Evolutionary conservation across 1,139 yeast species (phyloP), one percentile per base, ranked within the genome.

Genomic region (Saccharomyces pastorianus): DNA sequence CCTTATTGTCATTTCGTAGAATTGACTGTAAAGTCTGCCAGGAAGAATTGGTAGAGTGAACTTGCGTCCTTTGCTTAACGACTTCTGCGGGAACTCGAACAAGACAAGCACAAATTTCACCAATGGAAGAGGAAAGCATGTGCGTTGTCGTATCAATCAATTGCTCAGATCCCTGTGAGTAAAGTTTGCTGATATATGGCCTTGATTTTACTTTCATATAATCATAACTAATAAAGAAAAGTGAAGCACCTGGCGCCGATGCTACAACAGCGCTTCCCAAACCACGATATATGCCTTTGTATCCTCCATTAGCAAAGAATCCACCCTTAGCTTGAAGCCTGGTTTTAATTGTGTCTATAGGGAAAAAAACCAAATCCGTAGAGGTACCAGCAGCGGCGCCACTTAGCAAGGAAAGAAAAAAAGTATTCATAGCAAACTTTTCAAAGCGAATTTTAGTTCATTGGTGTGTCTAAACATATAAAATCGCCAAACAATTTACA

Each of bases 361-460:
- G 99, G 75, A 93, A 93, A 71, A 93, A 93, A 7, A 88, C 90
- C 49, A 93, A 75, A 72, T 93, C 99, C 0, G 97, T 91, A 6
- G 95, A 84, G 3, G 96, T 91, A 11, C 99, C 99, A 2, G 99
- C 97, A 60, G 95, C 84, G 17, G 89, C 99, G 48, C 99, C 99
- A 66, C 95, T 83, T 83, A 67, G 42, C 47, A 69, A 53, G 4
- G 73, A 68, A 1, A 63, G 26, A 38, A 38, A 38, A 26, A 38
- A 38, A 17, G 44, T 38, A 20, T 38, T 38, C 44, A 38, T 38
- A 38, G 44, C 11, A 6, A 38, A 17, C 6, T 38, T 14, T 38
- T 38, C 26, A 38, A 23, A 38, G n/a, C 25, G 11, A 38, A 38
- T 9, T 6, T n/a, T 38, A 5, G 13, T 38, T 13, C 44, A 38